Percentiles rank a stretch among this genome's conserved stretches.
phyloP scores from a whole-genome alignment of 1,284 basidiomycete species.

The Trametes hirsuta region DNA sequence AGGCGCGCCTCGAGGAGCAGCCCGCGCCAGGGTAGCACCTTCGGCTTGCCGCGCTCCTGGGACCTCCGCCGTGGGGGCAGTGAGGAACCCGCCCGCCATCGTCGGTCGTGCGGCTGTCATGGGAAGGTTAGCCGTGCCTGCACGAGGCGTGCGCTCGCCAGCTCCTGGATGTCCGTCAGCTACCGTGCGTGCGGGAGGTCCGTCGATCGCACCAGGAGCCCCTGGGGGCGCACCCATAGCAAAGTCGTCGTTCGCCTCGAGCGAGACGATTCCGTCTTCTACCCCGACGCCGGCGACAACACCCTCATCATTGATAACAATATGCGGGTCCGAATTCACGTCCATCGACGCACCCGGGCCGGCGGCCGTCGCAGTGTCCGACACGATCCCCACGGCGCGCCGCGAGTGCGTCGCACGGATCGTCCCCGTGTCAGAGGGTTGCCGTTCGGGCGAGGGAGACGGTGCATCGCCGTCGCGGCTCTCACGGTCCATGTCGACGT shows the following conservation, averaged over 20 bases:
- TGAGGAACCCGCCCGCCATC: conserved; percentile 13
- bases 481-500: conserved; percentile 58
- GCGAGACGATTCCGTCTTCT: conserved; percentile 70
- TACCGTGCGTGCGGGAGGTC: conserved; percentile 30
- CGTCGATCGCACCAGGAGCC: conserved; percentile 74
- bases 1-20: conserved; percentile 21
- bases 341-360: conserved; percentile 45
- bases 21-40: conserved; percentile 10
- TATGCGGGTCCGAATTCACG: conserved; percentile 59
- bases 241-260: conserved; percentile 76
- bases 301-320: conserved; percentile 64
- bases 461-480: conserved; percentile 37
- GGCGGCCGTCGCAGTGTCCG: conserved; percentile 46
- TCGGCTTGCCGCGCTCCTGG: background rate
- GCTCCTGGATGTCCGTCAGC: conserved; percentile 31
- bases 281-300: conserved; percentile 57
- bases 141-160: conserved; percentile 36
- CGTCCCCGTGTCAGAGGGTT: conserved; percentile 38
- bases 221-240: conserved; percentile 87
- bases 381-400: conserved; percentile 65
- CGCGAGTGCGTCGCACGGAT: conserved; percentile 38
- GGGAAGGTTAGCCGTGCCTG: conserved; percentile 33
- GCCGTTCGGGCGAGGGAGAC: conserved; percentile 43
- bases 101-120: conserved; percentile 25
- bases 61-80: conserved; percentile 2